Base-by-base conservation (phyloP, 192 early-diverging fungal genomes). In the Blastocladiella britannica region DNA sequence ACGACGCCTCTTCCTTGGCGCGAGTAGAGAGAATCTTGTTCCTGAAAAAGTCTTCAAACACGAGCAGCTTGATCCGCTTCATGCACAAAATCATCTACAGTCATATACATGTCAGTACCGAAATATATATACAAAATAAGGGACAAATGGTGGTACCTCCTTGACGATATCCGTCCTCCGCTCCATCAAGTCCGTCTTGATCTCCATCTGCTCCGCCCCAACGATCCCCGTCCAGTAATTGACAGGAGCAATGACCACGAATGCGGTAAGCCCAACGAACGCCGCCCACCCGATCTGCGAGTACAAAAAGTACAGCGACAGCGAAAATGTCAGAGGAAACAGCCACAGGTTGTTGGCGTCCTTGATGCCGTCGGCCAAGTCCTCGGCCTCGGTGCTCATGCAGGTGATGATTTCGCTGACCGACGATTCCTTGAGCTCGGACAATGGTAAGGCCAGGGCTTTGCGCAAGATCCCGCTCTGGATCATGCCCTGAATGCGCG, bases 131-230 rank as follows among this genome's bases (percentile, higher is more conserved):
- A n/a, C n/a, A n/a, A n/a, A n/a, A n/a, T n/a, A n/a, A n/a, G n/a
- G n/a, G n/a, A n/a, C n/a, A n/a, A n/a, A n/a, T n/a, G n/a, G n/a
- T n/a, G 85, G 26, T 76, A 77, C 2, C 64, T 59, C 55, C 83
- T 82, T 83, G 83, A 86, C 8, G 76, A 84, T 85, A 37, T 83
- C 63, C 58, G 80, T 79, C 23, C 82, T 79, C 27, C 83, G 69
- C 28, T 70, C 57, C 61, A 82, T 80, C 3, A 64, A 58, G 5
- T 26, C 8, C 31, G 29, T 25, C 65, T 67, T 67, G 53, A 58
- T 61, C 2, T 0, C 23, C 25, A 57, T 58, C 1, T 60, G 56
- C 25, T 29, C n/a, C 37, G 37, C 37, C 37, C 12, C n/a, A 1
- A 47, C 2, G 15, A 20, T 47, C 2, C 15, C 37, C 15, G 15